Conservation (phyloP, 2,329 filamentous ascomycete species). For the Dothistroma septosporum region DNA sequence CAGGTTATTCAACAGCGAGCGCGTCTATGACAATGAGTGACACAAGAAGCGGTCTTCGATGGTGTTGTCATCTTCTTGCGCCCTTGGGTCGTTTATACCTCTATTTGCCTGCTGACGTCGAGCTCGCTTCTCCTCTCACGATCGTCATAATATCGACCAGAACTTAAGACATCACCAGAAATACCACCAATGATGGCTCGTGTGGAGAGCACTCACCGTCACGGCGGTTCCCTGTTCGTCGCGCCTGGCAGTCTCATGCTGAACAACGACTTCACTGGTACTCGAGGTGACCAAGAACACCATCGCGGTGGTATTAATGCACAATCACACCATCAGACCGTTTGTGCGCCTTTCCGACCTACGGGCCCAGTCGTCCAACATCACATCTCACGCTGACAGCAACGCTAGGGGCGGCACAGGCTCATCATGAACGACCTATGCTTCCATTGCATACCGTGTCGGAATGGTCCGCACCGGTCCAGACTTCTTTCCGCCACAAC, state of each 20-base stretch:
- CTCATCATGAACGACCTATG: constrained; percentile 9
- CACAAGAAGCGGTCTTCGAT: constrained; percentile 1
- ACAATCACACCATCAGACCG: constrained; percentile 9
- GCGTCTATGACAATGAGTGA: constrained; percentile 8
- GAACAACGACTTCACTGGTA: constrained; percentile 12
- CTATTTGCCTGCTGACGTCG: constrained; percentile 1
- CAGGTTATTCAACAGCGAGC: constrained; percentile 2
- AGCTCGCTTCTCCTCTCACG: background rate
- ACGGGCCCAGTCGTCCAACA: background rate
- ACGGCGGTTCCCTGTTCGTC: constrained; percentile 17
- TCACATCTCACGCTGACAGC: background rate
- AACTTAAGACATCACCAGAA: background rate
- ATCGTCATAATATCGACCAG: background rate
- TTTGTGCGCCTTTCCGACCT: constrained; percentile 8
- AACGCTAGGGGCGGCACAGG: constrained; percentile 5
- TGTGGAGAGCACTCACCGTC: constrained; percentile 3
- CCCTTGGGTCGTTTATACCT: background rate
- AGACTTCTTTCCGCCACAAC: constrained; percentile 11
- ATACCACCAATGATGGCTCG: constrained; percentile 6
- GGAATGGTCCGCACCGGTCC: constrained; percentile 12
- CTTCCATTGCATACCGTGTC: constrained; percentile 10
- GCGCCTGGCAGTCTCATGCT: constrained; percentile 21
- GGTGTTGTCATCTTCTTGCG: background rate
- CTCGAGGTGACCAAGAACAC: constrained; percentile 7
- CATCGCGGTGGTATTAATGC: background rate